Conservation (phyloP, 2,329 filamentous ascomycete genomes). For the Tolypocladium nubicola region DNA sequence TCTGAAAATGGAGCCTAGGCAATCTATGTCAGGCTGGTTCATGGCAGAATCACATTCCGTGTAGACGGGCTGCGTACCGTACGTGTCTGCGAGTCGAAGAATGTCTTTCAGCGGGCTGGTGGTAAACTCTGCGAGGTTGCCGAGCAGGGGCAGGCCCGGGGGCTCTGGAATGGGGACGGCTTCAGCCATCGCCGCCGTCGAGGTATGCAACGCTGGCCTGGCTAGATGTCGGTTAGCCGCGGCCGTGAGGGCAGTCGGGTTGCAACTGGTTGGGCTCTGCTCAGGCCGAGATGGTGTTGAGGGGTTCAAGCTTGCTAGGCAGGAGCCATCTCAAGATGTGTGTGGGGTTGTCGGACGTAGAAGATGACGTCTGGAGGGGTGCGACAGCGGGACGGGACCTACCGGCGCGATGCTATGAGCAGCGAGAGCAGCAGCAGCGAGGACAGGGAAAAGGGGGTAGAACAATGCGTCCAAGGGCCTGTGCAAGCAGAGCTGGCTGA, state of each 20-base stretch:
- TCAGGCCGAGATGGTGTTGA: too few relatives aligned
- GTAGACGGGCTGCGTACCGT: slow-evolving; percentile 36
- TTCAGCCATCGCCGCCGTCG: slow-evolving; percentile 17
- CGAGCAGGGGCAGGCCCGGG: slow-evolving; percentile 51
- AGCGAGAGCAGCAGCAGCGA: background rate
- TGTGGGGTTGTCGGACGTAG: background rate
- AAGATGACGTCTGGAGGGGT: background rate
- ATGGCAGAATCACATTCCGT: background rate
- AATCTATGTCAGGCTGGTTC: background rate
- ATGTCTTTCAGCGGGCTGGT: slow-evolving; percentile 46
- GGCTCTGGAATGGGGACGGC: slow-evolving; percentile 49
- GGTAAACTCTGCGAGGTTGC: slow-evolving; percentile 55
- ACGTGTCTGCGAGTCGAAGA: slow-evolving; percentile 47
- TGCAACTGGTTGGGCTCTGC: background rate
- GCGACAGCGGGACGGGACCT: background rate
- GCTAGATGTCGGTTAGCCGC: background rate
- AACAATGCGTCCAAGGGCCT: background rate
- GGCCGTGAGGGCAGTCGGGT: background rate
- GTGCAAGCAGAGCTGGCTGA: background rate
- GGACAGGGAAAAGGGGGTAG: background rate
- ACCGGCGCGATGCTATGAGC: background rate
- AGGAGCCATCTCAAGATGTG: background rate
- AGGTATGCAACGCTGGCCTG: background rate
- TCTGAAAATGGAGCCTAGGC: slow-evolving; percentile 47
- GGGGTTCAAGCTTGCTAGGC: too few relatives aligned